Base-by-base conservation (phyloP, 371 early-diverging fungal genomes). In the Chytridiales sp. region DNA sequence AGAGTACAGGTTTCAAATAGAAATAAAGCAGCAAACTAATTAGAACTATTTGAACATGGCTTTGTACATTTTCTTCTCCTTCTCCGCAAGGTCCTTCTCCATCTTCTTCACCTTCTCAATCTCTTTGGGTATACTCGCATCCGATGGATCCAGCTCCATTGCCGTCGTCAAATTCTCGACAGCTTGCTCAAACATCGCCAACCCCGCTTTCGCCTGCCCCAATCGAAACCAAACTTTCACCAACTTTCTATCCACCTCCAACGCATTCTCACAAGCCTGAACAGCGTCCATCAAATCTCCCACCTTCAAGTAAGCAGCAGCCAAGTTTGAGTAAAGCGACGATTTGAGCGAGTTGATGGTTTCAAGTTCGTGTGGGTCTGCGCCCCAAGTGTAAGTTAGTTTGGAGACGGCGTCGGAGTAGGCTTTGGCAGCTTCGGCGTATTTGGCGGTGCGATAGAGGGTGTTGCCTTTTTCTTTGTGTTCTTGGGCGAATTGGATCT, bases 171-270 rank as follows among this genome's bases (percentile, higher is more conserved):
- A 62, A 55, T 50, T 74, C 30, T 70, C 56, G 32, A 78, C 64
- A 1, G 83, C 82, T 27, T 81, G 59, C 2, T 81, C 82, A 63
- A 71, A 88, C 46, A 81, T 76, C 5, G 70, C 66, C 56, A 70
- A 56, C 43, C 78, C 83, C 17, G 78, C 53, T 60, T 75, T 76
- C 0, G 83, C 86, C 64, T 84, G 82, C 3, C 74, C 82, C 29
- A 85, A 59, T 13, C 88, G 76, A 70, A 81, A 86, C 30, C 69
- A 72, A 0, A 80, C 85, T 69, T 88, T 88, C n/a, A 82, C 62
- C 58, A 76, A 85, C 26, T 68, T 47, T 5, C 72, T 66, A 59
- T 87, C 84, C 49, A 80, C 68, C 19, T 69, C 72, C 47, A 87
- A 54, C 15, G 77, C 84, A 36, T 72, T 71, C 41, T 77, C 67